Evolutionary conservation across 2,329 filamentous ascomycete species (phyloP), one percentile per base, ranked within the genome.

Genomic region (Penicillium sp.): DNA sequence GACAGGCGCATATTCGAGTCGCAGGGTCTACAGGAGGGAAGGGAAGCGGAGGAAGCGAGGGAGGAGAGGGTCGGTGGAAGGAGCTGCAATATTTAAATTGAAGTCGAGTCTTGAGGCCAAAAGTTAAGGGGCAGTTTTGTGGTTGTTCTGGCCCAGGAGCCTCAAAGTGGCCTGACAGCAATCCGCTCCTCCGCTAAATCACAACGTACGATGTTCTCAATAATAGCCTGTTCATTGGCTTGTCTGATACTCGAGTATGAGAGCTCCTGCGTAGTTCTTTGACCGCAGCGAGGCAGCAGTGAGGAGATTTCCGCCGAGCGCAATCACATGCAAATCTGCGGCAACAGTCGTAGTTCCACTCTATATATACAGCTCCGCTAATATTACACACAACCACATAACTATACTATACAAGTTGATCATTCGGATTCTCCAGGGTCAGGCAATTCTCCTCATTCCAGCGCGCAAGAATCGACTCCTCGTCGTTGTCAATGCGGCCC

Each of bases 1-100:
- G 62, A 49, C 8, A 46, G 54, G 62, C 56, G 67, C 67, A 71
- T 72, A 69, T 69, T 68, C 35, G 9, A 45, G 41, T 38, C 41
- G 15, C n/a, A 48, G 35, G 31, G 26, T 49, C 21, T 60, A 26
- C 41, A 23, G 44, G 44, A 49, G 44, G 46, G 41, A 45, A 49
- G 35, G 53, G 44, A 56, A 50, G 54, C 21, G 38, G 52, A 56
- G 46, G 41, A 48, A 46, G 31, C 26, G 31, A 23, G 30, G 56
- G 29, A 50, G 60, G 41, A 57, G 15, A 60, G 62, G 55, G 38
- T 45, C 55, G 23, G 46, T 17, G 29, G 45, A 41, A 38, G 56
- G 49, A 60, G 54, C 59, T 23, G 30, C 21, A 54, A 41, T 52
- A 46, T 48, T 47, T 52, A 48, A 35, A 44, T 46, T 58, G n/a